Conservation (phyloP, 768 basidiomycete species). For the Suillus decipiens region DNA sequence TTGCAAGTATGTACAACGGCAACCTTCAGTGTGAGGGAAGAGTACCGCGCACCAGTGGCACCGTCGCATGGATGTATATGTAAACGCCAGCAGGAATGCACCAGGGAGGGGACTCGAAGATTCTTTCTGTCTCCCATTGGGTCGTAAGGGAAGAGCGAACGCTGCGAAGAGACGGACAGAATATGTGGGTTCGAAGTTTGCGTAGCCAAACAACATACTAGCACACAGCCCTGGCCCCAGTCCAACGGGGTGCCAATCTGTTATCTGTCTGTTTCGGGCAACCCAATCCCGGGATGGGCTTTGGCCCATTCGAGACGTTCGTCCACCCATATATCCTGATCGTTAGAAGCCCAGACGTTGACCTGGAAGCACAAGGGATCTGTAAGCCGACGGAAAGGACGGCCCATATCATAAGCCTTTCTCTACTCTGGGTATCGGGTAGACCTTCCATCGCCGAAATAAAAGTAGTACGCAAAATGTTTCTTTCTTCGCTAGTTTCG, state of each 20-base stretch:
- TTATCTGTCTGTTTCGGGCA: neutral
- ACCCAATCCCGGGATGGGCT: neutral
- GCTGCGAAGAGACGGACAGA: no score
- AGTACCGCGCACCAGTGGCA: no score
- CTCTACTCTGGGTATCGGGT: neutral
- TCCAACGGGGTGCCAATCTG: neutral
- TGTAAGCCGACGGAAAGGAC: conserved; percentile 7
- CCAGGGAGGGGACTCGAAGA: no score
- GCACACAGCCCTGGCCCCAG: no score
- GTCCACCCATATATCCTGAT: conserved; percentile 2
- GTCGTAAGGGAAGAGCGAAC: no score
- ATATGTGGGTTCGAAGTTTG: no score
- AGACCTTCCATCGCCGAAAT: neutral
- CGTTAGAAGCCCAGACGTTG: conserved; percentile 3
- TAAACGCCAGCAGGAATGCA: no score
- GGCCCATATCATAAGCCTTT: conserved; percentile 1
- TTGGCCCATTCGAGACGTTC: conserved; percentile 3
- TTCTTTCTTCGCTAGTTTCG: neutral
- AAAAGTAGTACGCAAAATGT: neutral
- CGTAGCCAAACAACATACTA: no score
- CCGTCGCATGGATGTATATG: no score
- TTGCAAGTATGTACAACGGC: no score
- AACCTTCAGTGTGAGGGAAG: no score
- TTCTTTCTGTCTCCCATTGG: no score
- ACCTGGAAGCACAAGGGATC: neutral